Conservation (phyloP, 2,329 filamentous ascomycete genomes). For the Rachicladosporium sp. region DNA sequence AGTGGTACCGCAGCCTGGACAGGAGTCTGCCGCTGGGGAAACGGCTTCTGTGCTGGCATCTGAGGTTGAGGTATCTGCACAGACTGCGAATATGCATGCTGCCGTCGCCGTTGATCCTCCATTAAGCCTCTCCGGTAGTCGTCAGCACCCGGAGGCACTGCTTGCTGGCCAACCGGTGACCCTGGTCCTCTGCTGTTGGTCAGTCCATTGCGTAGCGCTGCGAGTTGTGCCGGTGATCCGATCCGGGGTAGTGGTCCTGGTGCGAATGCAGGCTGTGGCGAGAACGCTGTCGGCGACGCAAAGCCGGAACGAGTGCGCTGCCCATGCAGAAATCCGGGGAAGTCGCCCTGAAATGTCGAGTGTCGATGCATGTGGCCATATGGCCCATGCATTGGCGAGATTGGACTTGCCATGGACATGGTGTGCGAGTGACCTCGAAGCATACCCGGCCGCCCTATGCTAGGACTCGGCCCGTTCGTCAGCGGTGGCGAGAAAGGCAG, state of each 20-base stretch:
- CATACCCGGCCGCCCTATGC: conserved; percentile 35
- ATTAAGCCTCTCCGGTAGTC: conserved; percentile 27
- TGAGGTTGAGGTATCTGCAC: conserved; percentile 15
- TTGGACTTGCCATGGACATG: conserved; percentile 59
- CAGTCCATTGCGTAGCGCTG: conserved; percentile 19
- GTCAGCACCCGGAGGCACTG: conserved; percentile 16
- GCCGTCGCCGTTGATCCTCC: conserved; percentile 36
- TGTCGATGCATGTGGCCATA: conserved; percentile 55
- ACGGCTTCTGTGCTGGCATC: neutral
- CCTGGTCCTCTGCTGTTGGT: conserved; percentile 28
- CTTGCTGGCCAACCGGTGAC: conserved; percentile 47
- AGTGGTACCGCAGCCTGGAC: conserved; percentile 18
- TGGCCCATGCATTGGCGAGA: conserved; percentile 48
- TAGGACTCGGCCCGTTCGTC: conserved; percentile 64
- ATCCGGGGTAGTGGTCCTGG: conserved; percentile 24
- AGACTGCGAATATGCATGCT: conserved; percentile 29
- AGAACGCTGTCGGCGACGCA: conserved; percentile 6
- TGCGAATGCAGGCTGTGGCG: conserved; percentile 8
- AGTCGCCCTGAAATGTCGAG: conserved; percentile 43
- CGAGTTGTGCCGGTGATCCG: conserved; percentile 33
- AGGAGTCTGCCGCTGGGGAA: conserved; percentile 33
- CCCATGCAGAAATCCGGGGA: conserved; percentile 4
- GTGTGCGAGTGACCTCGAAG: conserved; percentile 31
- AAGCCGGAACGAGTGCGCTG: conserved; percentile 7
- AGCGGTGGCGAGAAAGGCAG: conserved; percentile 75